Evolutionary conservation across 257 asterid species (phyloP).

Genomic region (Capsicum rhomboideum): DNA sequence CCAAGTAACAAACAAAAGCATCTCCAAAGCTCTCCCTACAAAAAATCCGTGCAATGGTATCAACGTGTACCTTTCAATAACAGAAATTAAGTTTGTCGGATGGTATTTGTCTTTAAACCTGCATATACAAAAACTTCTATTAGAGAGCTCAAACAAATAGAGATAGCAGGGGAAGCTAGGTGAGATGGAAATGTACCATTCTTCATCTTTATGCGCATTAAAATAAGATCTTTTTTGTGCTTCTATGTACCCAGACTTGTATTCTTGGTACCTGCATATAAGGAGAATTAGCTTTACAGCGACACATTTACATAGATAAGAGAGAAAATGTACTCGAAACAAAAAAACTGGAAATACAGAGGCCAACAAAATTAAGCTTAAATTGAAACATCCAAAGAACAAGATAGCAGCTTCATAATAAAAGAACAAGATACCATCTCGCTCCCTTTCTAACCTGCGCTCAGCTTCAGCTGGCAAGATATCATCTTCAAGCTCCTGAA

Average conservation of each 20-base stretch:
- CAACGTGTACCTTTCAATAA: constrained; percentile 64
- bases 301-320: neutral
- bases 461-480: constrained; percentile 95
- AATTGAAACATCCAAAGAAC: constrained; percentile 7
- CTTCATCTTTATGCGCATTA: constrained; percentile 83
- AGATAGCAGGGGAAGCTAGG: constrained; percentile 3
- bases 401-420: neutral
- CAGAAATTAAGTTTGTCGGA: constrained; percentile 78
- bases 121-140: constrained; percentile 17
- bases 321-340: neutral
- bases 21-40: neutral
- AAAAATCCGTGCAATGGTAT: neutral
- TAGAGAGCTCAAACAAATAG: neutral
- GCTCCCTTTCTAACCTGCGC: constrained; percentile 55
- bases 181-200: constrained; percentile 48
- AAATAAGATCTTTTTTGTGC: constrained; percentile 84
- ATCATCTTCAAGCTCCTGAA: constrained; percentile 99
- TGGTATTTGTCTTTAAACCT: constrained; percentile 98
- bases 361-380: constrained; percentile 1
- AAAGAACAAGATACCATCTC: neutral
- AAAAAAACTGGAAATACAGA: neutral
- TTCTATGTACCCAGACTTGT: constrained; percentile 72
- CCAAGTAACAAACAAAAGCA: neutral
- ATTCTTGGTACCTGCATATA: constrained; percentile 78
- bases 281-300: neutral